Evolutionary conservation across 2,329 filamentous ascomycete genomes (phyloP), one percentile per base, ranked within the genome.

Genomic region (Epichloe scottii): DNA sequence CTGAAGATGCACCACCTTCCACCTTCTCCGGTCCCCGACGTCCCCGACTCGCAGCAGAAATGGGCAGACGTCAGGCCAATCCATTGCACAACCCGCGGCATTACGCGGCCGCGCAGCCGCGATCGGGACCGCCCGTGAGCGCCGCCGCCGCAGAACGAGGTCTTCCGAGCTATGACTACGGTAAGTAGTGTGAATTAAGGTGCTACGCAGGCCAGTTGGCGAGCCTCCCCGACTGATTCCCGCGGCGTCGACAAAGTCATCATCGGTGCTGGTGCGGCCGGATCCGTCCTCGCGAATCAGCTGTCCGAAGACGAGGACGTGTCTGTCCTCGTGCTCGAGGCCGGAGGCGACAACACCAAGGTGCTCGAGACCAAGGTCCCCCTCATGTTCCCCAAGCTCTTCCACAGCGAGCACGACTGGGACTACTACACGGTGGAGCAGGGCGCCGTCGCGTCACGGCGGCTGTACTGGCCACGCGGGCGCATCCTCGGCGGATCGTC

Each of bases 251-350:
- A n/a, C 14, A 35, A 37, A 58, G 55, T 63, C 19, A 55, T 63
- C 42, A 57, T 62, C 4, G 62, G 63, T 17, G 62, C 59, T 26
- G 63, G 63, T 3, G 56, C 58, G 1, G 60, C 62, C 0, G 62
- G 63, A 30, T 54, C 60, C n/a, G 61, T 65, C 12, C 56, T 65
- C 35, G 63, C 62, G 14, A 58, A 55, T 47, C 58, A 60, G 48
- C 58, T 63, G 11, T 61, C 59, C 14, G 57, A 63, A 40, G 57
- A 64, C 48, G 45, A 49, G 4, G 45, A 54, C 46, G 52, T 56
- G 19, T 52, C 53, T 11, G 56, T 57, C 17, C 53, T 58, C 14
- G 38, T 57, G 12, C 55, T 58, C 33, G 55, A 58, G 47, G 55
- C 56, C 8, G 51, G 51, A 8, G 56, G 56, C 38, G 53, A 52